phyloP scores from a whole-genome alignment of 2,329 filamentous ascomycete species.

The Botrytis medusae region DNA sequence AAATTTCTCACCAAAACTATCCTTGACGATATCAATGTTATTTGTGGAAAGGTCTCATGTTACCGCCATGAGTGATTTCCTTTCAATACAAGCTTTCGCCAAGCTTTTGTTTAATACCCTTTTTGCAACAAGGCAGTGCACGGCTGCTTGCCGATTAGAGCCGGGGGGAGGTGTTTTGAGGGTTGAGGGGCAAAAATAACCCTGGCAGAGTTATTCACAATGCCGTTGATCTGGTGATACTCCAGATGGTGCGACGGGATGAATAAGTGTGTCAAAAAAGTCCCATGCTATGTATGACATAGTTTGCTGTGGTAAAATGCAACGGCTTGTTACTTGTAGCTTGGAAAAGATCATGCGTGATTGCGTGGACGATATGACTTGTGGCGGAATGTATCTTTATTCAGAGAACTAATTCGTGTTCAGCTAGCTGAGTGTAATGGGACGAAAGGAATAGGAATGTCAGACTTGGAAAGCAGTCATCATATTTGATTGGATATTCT shows the following conservation, averaged over 20 bases:
- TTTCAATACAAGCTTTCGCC: conserved; percentile 1
- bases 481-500: conserved; percentile 1
- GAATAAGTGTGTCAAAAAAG: neutral
- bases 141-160: neutral
- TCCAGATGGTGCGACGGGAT: neutral
- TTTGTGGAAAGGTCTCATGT: neutral
- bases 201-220: neutral
- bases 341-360: neutral
- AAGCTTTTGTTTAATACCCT: neutral
- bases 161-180: neutral
- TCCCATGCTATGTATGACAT: neutral
- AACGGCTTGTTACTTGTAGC: neutral
- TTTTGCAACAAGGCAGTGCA: neutral
- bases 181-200: neutral
- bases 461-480: neutral
- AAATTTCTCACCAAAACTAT: neutral
- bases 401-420: neutral
- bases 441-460: conserved; percentile 7
- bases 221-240: neutral
- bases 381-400: neutral
- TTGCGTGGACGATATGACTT: neutral
- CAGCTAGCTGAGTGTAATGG: conserved; percentile 3
- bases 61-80: neutral
- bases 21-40: neutral
- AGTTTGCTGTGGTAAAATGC: neutral